A percentile compares a stretch with the other conserved stretches of the same genome.
Evolutionary conservation across 1,284 basidiomycete genomes (phyloP).

Genomic region (Singerocomus rubriflavus): DNA sequence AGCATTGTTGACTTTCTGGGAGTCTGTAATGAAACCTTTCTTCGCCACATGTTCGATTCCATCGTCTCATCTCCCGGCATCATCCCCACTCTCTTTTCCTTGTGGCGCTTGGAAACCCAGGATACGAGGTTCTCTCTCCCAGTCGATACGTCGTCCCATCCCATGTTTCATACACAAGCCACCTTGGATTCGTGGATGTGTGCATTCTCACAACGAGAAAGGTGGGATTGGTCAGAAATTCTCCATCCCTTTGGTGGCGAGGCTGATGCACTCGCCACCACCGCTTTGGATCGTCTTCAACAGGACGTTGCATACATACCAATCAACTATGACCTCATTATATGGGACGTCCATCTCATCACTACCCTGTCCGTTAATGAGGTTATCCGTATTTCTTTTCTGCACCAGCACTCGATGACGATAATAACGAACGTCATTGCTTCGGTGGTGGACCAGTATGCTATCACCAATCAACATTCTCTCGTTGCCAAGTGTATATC

Average conservation of each 20-base stretch:
- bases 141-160: slow-evolving; percentile 5
- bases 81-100: slow-evolving; percentile 22
- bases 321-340: slow-evolving; percentile 27
- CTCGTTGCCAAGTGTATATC: slow-evolving; percentile 29
- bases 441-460: slow-evolving; percentile 11
- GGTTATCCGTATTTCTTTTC: slow-evolving; percentile 24
- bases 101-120: slow-evolving; percentile 28
- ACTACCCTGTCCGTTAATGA: slow-evolving; percentile 29
- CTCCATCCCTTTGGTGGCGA: slow-evolving; percentile 24
- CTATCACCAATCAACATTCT: slow-evolving; percentile 4
- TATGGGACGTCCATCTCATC: slow-evolving; percentile 33
- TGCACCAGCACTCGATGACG: slow-evolving; percentile 24
- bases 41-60: slow-evolving; percentile 17
- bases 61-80: slow-evolving; percentile 23
- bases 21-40: slow-evolving; percentile 18
- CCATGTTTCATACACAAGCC: slow-evolving; percentile 9
- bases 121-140: slow-evolving; percentile 21
- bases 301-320: slow-evolving; percentile 22
- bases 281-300: slow-evolving; percentile 27
- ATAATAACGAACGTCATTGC: slow-evolving; percentile 19
- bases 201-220: slow-evolving; percentile 22
- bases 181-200: slow-evolving; percentile 32
- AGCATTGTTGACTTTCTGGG: slow-evolving; percentile 25
- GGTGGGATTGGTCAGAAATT: slow-evolving; percentile 29
- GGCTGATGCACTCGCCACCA: slow-evolving; percentile 17